Base-by-base conservation (phyloP, 1,139 yeast genomes). In the Candida pseudoviswanathii region DNA sequence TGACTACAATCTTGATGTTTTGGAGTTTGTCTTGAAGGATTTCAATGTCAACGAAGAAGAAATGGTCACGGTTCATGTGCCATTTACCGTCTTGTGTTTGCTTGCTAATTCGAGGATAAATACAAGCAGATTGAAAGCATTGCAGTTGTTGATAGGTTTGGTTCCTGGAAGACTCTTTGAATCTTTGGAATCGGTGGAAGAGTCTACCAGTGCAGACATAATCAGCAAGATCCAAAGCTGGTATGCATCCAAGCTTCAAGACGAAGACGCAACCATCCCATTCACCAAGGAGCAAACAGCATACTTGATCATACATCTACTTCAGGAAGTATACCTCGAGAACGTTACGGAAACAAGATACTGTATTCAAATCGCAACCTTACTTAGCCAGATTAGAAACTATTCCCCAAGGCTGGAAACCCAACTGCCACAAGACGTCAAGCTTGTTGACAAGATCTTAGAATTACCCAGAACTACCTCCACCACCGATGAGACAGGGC, bases 31-130 rank as follows among this genome's bases (percentile, higher is more conserved):
- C 22, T 56, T 91, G 27, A 73, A 74, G 22, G 78, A 80, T 41
- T 92, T 89, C 66, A 82, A 89, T 56, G 82, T 91, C 16, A 81
- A 78, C 44, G 98, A 92, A 56, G 97, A 90, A 56, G 97, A 90
- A 55, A 89, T 89, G 86, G 68, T 85, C n/a, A 72, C 81, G 0
- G 75, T 78, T 11, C 97, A 92, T 62, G 71, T 88, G 3, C 97
- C 97, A 0, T 67, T 89, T 47, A 78, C 88, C 1, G 64, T 90
- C 1, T 57, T 89, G 21, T 71, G 81, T 1, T 55, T 81, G 3
- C 58, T 73, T 24, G 39, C 57, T 5, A 58, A 56, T 10, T 41
- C 54, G 1, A 33, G 47, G 0, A 45, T 64, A 5, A 51, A 49
- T 16, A 39, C 29, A 2, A 51, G 66, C 2, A 68, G 78, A 61